phyloP scores from a whole-genome alignment of 2,329 filamentous ascomycete species.

The Penicillium sclerotiorum region DNA sequence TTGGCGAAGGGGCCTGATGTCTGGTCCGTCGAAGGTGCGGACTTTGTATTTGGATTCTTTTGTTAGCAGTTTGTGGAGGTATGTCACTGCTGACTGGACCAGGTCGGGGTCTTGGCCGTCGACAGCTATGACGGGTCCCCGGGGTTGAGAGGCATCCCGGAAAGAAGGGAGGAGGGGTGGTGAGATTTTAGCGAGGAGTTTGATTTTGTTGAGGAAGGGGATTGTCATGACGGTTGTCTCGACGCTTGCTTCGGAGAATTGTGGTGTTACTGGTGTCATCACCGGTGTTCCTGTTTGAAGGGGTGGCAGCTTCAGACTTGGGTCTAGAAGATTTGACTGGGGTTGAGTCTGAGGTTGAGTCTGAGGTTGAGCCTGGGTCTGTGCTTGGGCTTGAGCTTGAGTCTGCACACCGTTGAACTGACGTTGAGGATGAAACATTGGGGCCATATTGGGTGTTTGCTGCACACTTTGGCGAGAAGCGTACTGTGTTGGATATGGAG shows the following conservation, averaged over 20 bases:
- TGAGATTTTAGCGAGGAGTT: conserved; percentile 73
- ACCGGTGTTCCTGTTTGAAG: conserved; percentile 47
- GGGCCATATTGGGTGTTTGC: conserved; percentile 37
- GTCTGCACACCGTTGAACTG: no score
- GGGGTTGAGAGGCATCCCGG: conserved; percentile 42
- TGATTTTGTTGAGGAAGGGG: conserved; percentile 73
- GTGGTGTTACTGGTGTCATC: conserved; percentile 30
- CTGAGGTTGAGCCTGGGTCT: conserved; percentile 33
- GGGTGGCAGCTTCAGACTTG: conserved; percentile 57
- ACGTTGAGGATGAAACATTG: conserved; percentile 61
- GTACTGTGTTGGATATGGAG: conserved; percentile 50
- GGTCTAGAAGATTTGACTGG: no score
- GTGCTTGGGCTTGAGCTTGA: no score
- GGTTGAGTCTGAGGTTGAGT: no score
- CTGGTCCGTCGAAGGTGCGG: conserved; percentile 52
- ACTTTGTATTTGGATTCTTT: conserved; percentile 57
- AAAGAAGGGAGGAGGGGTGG: conserved; percentile 59
- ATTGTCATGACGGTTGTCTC: conserved; percentile 76
- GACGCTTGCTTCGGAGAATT: conserved; percentile 49
- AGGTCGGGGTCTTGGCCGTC: conserved; percentile 72
- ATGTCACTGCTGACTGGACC: conserved; percentile 66
- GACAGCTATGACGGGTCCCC: conserved; percentile 81
- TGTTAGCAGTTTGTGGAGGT: conserved; percentile 59
- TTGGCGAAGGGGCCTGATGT: conserved; percentile 27
- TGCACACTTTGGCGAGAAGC: conserved; percentile 45